phyloP scores from a whole-genome alignment of 176 grass and related monocot species.

The Sorghum bicolor region DNA sequence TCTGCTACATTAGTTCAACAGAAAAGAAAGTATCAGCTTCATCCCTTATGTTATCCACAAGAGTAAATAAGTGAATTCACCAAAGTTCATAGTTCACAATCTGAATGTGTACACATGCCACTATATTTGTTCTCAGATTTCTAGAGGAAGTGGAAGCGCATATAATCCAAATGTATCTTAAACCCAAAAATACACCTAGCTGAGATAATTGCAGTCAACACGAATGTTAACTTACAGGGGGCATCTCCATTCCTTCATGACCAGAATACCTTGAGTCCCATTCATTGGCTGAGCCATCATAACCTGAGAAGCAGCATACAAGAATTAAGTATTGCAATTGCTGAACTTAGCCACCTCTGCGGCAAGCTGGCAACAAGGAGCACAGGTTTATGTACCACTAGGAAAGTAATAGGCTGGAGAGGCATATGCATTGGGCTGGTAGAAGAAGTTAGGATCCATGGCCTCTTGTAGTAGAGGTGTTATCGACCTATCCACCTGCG shows the following conservation, averaged over 20 bases:
- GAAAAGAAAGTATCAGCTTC: not conserved
- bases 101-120: not conserved
- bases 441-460: slow-evolving; percentile 70
- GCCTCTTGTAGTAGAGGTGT: slow-evolving; percentile 76
- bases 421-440: slow-evolving; percentile 56
- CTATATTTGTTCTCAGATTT: slow-evolving; percentile 3
- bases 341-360: not conserved
- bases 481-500: slow-evolving; percentile 56
- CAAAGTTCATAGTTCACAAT: not conserved
- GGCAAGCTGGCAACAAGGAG: not conserved
- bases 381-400: slow-evolving; percentile 34
- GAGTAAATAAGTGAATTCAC: not conserved
- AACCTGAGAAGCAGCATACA: slow-evolving; percentile 54
- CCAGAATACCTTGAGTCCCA: slow-evolving; percentile 72
- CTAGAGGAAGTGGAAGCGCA: not conserved
- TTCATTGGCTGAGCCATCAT: slow-evolving; percentile 73
- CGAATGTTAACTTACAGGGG: slow-evolving; percentile 37
- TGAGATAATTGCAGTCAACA: not conserved
- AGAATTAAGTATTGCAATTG: slow-evolving; percentile 1
- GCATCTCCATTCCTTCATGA: slow-evolving; percentile 66
- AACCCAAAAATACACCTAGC: not conserved
- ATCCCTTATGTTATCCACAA: not conserved
- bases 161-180: not conserved
- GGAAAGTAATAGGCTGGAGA: slow-evolving; percentile 65
- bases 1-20: slow-evolving; percentile 47